Conservation (phyloP, 2,329 filamentous ascomycete species). For the Fusarium graminum region DNA sequence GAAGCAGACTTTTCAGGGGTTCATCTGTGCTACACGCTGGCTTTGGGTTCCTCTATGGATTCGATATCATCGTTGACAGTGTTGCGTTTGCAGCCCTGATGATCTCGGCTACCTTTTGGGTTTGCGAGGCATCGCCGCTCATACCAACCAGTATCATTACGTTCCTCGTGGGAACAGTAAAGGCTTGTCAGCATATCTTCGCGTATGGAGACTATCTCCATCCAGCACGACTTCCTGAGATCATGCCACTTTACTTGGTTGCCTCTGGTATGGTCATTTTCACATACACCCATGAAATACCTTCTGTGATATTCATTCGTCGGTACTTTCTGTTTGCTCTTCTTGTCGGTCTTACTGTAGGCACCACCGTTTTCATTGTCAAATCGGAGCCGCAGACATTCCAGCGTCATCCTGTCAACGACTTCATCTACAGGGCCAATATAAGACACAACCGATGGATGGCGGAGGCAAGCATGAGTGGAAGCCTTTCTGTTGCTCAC, state of each 20-base stretch:
- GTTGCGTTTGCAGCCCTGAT: constrained; percentile 60
- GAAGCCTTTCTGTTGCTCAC: constrained; percentile 61
- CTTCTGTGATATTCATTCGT: constrained; percentile 58
- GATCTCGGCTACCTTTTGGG: constrained; percentile 61
- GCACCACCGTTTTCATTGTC: constrained; percentile 55
- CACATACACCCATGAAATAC: constrained; percentile 59
- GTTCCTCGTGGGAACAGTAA: constrained; percentile 57
- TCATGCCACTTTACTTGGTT: constrained; percentile 57
- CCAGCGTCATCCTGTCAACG: constrained; percentile 61
- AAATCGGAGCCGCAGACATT: constrained; percentile 51
- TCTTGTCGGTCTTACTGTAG: constrained; percentile 55
- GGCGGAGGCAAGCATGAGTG: constrained; percentile 61
- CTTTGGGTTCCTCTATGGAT: constrained; percentile 61
- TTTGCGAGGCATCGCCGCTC: constrained; percentile 62
- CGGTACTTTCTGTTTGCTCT: constrained; percentile 58
- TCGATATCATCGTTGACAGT: constrained; percentile 64
- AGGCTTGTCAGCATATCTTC: constrained; percentile 54
- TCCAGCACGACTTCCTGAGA: constrained; percentile 52
- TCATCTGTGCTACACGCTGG: constrained; percentile 46
- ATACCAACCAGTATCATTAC: constrained; percentile 59
- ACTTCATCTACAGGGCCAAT: constrained; percentile 63
- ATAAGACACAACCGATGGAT: constrained; percentile 65
- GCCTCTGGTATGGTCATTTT: constrained; percentile 59
- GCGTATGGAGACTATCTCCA: constrained; percentile 62
- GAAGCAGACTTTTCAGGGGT: constrained; percentile 49